Percentiles rank a stretch among this genome's conserved stretches.
Conservation (phyloP, 176 grass and related monocot species). For the maize (Zea mays) region DNA sequence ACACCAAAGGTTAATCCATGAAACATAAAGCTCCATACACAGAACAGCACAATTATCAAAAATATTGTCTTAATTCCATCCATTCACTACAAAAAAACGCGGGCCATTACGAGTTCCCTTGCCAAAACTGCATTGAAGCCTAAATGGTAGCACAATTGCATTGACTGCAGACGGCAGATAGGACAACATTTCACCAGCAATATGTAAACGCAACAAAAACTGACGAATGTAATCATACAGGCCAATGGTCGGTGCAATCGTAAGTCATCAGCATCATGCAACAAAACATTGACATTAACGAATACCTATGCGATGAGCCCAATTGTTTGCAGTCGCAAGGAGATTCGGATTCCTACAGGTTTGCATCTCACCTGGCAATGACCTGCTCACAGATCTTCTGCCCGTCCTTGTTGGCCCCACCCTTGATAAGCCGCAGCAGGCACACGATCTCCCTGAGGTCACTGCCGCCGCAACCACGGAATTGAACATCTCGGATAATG, state of each 20-base stretch:
- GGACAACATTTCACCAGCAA: not conserved
- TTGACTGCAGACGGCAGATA: not conserved
- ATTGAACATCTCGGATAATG: not conserved
- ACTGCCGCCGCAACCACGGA: constrained; percentile 29
- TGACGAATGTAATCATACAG: not conserved
- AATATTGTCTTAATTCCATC: not conserved
- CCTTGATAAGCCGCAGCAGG: constrained; percentile 68
- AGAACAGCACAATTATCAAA: not conserved
- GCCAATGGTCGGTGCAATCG: not conserved
- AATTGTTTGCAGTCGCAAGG: not conserved
- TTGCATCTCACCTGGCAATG: constrained; percentile 44
- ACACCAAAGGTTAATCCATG: not conserved
- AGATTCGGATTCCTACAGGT: not conserved
- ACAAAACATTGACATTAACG: not conserved
- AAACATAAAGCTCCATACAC: not conserved
- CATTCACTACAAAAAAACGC: not conserved
- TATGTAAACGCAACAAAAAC: not conserved
- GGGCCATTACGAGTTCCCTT: not conserved
- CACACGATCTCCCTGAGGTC: constrained; percentile 62
- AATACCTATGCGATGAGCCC: not conserved
- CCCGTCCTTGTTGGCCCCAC: constrained; percentile 49
- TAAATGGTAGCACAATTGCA: not conserved
- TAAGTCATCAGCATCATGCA: not conserved
- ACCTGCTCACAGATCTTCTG: constrained; percentile 65
- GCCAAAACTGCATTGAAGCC: not conserved